Evolutionary conservation across 371 early-diverging fungal genomes (phyloP).

Genomic region (Chytridium lagenaria): DNA sequence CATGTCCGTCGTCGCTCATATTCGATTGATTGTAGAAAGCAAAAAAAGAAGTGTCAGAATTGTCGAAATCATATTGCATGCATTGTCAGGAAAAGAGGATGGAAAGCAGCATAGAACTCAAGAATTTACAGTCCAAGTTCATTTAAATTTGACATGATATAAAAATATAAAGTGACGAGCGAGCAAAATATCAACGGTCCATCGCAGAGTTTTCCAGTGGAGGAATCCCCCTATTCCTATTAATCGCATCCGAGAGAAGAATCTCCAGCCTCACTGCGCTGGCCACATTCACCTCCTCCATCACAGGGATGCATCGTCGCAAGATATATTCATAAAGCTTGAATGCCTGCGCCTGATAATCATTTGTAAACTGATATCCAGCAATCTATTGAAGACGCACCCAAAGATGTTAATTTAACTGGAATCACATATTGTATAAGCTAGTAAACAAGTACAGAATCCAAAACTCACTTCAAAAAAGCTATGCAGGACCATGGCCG

Average conservation of each 20-base stretch:
- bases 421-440: no score
- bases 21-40: no score
- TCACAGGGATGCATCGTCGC: constrained; percentile 44
- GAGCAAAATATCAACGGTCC: background rate
- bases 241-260: background rate
- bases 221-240: background rate
- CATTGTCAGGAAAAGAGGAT: no score
- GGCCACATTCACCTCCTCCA: constrained; percentile 5
- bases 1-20: background rate
- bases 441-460: no score
- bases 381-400: constrained; percentile 34
- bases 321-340: constrained; percentile 43
- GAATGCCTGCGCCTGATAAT: constrained; percentile 39
- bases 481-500: constrained; percentile 67
- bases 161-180: no score
- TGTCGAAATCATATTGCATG: no score
- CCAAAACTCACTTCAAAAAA: constrained; percentile 68
- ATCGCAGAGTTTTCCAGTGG: background rate
- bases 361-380: constrained; percentile 37
- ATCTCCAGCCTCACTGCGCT: constrained; percentile 9
- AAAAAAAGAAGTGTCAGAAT: background rate
- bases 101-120: no score
- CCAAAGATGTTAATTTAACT: background rate
- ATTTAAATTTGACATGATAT: no score
- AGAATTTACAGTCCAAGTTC: no score